Percentiles rank a stretch among this genome's conserved stretches.
phyloP scores from a whole-genome alignment of 441 rosid genomes.

The Erodium moschatum region DNA sequence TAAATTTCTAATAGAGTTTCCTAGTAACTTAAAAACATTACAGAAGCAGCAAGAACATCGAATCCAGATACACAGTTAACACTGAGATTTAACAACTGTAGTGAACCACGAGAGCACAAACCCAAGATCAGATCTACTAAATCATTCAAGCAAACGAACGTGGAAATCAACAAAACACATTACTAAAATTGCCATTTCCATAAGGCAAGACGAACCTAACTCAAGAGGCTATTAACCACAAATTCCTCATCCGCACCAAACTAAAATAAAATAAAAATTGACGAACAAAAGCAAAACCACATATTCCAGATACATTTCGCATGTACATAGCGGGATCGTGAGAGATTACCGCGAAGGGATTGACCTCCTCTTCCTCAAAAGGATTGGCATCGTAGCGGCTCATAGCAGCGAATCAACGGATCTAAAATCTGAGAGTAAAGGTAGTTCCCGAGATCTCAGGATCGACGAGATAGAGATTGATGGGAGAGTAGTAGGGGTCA shows the following conservation, averaged over 20 bases:
- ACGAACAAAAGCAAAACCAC: constrained; percentile 1
- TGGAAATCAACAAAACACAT: not conserved
- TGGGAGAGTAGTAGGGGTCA: not conserved
- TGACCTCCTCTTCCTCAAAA: constrained; percentile 76
- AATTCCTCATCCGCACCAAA: not conserved
- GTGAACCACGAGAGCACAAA: not conserved
- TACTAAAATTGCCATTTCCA: not conserved
- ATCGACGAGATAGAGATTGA: constrained; percentile 5
- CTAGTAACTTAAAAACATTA: not conserved
- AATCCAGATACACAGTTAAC: not conserved
- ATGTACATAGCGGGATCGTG: not conserved
- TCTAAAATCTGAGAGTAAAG: constrained; percentile 10
- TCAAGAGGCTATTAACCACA: not conserved
- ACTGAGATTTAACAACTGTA: not conserved
- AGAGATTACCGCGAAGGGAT: constrained; percentile 79
- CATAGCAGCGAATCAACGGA: constrained; percentile 40
- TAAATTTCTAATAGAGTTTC: not conserved
- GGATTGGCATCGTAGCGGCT: constrained; percentile 67
- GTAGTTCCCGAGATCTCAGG: constrained; percentile 5
- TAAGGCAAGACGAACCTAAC: not conserved
- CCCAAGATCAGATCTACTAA: not conserved
- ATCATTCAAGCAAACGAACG: not conserved
- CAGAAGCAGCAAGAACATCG: not conserved
- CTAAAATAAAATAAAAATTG: not conserved
- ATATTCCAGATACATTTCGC: not conserved